Percentiles rank a stretch among this genome's conserved stretches.
These are phyloP conservation scores for Fusarium floridanum DNA, from an alignment of 2,329 filamentous ascomycete genomes.

Conservation along the genomic window DNA sequence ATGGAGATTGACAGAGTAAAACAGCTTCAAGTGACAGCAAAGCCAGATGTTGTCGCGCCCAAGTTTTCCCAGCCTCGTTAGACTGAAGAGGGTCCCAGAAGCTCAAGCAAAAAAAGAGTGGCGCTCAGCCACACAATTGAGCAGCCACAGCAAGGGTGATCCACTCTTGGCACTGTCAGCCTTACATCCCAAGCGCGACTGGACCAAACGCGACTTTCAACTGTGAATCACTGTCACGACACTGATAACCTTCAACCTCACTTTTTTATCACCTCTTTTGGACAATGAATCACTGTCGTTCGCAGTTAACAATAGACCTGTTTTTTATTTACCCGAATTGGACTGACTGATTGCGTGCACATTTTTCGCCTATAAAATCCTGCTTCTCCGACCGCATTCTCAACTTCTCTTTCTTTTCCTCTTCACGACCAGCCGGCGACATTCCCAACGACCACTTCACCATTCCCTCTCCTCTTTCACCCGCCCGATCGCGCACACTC, in stretches of 20 bases:
- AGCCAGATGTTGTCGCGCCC: slow-evolving; percentile 32
- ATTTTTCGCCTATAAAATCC: neutral
- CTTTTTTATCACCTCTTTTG: neutral
- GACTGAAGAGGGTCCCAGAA: neutral
- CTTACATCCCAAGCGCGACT: slow-evolving; percentile 27
- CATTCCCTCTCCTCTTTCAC: neutral
- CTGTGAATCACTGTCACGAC: neutral
- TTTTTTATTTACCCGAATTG: neutral
- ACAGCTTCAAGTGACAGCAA: slow-evolving; percentile 21
- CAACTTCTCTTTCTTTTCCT: neutral
- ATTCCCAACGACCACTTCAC: neutral
- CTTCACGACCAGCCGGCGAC: neutral
- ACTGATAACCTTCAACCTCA: neutral
- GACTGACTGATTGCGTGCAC: neutral
- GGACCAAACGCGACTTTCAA: slow-evolving; percentile 8
- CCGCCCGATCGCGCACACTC: neutral
- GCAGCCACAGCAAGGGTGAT: slow-evolving; percentile 25
- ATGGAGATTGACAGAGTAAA: slow-evolving; percentile 7
- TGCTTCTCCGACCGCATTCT: slow-evolving; percentile 9
- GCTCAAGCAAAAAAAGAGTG: neutral
- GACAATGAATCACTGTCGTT: neutral
- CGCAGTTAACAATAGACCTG: neutral
- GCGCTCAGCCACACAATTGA: slow-evolving; percentile 23
- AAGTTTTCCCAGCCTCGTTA: slow-evolving; percentile 48
- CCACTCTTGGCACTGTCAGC: slow-evolving; percentile 33